Percentiles rank a stretch among this genome's conserved stretches.
Evolutionary conservation across 1,284 basidiomycete species (phyloP).

Genomic region (Heliocybe sulcata): DNA sequence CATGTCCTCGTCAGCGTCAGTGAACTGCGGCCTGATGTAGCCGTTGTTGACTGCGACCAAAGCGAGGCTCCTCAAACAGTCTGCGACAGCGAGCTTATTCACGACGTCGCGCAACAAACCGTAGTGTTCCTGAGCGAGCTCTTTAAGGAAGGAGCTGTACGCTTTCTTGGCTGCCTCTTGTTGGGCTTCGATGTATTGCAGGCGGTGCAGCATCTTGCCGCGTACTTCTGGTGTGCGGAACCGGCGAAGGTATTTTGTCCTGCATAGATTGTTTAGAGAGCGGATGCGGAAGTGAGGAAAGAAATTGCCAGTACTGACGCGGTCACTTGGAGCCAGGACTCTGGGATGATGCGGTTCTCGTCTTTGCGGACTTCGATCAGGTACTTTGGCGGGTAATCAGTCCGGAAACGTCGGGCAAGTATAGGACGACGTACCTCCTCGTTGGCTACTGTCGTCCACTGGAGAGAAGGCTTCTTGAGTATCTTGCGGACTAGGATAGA

Average conservation of each 20-base stretch:
- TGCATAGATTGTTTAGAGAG: constrained; percentile 20
- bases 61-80: constrained; percentile 70
- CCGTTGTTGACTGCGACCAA: constrained; percentile 66
- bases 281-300: constrained; percentile 4
- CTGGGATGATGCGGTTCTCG: constrained; percentile 71
- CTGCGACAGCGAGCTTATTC: constrained; percentile 75
- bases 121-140: constrained; percentile 65
- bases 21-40: constrained; percentile 66
- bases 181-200: constrained; percentile 74
- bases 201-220: constrained; percentile 63
- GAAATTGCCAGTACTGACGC: constrained; percentile 34
- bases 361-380: constrained; percentile 72
- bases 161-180: constrained; percentile 61
- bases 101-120: constrained; percentile 65
- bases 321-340: constrained; percentile 75
- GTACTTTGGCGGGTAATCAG: constrained; percentile 36
- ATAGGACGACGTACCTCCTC: constrained; percentile 51
- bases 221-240: constrained; percentile 78
- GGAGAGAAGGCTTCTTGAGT: constrained; percentile 69
- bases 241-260: constrained; percentile 73
- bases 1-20: constrained; percentile 43
- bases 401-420: background rate
- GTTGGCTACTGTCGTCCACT: constrained; percentile 59
- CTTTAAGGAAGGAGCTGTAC: constrained; percentile 61
- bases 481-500: constrained; percentile 56